These are phyloP conservation scores for Lobosporangium transversale DNA, from an alignment of 192 early-diverging fungal species.

Conservation along the genomic window DNA sequence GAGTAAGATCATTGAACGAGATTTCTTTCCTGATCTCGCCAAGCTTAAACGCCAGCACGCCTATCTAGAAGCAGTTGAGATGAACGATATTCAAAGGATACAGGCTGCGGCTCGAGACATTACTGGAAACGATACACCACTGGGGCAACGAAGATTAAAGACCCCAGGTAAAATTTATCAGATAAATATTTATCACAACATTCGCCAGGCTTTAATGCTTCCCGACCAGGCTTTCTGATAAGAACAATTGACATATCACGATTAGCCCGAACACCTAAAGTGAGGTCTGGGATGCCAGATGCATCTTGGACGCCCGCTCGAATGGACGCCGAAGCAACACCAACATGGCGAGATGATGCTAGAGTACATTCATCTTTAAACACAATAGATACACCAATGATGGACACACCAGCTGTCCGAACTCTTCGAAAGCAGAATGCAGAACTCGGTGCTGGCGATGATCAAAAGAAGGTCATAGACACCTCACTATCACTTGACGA, in stretches of 20 bases:
- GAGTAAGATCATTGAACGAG: constrained; percentile 81
- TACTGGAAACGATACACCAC: constrained; percentile 50
- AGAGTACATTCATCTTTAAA: background rate
- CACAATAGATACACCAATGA: constrained; percentile 14
- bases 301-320: constrained; percentile 48
- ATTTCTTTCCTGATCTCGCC: constrained; percentile 82
- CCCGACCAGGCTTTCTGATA: background rate
- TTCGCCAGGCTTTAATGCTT: background rate
- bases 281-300: constrained; percentile 17
- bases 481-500: constrained; percentile 69
- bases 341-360: constrained; percentile 23
- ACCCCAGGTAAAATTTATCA: constrained; percentile 52
- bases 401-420: constrained; percentile 36
- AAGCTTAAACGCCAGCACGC: constrained; percentile 64
- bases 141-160: constrained; percentile 23
- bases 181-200: background rate
- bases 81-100: constrained; percentile 48
- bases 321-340: constrained; percentile 17
- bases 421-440: constrained; percentile 1
- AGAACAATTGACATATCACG: background rate
- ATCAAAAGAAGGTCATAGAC: constrained; percentile 51
- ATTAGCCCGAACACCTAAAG: constrained; percentile 33
- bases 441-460: background rate
- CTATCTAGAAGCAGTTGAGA: constrained; percentile 52
- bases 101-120: constrained; percentile 41